Conservation (phyloP, 805 yeast species). For the Cyberlindnera amylophila region DNA sequence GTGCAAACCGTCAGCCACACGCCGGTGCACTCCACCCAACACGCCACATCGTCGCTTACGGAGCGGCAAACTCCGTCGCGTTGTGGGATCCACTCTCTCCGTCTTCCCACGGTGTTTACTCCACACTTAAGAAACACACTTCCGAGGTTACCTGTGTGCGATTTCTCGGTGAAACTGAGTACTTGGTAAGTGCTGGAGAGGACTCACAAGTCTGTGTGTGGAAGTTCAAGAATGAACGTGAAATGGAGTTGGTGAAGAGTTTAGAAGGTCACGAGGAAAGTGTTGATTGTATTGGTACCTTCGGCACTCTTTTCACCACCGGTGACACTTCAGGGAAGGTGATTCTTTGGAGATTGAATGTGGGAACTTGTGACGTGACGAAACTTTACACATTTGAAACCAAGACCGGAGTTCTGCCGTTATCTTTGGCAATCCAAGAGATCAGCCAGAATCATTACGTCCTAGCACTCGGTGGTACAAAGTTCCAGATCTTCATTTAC, state of each 20-base stretch:
- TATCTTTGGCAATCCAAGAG: slow-evolving; percentile 34
- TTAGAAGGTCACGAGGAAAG: slow-evolving; percentile 44
- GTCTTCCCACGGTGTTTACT: slow-evolving; percentile 41
- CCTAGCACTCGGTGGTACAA: slow-evolving; percentile 74
- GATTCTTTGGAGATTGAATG: slow-evolving; percentile 44
- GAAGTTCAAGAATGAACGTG: slow-evolving; percentile 32
- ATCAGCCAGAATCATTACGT: slow-evolving; percentile 35
- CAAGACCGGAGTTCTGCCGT: slow-evolving; percentile 47
- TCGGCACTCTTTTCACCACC: slow-evolving; percentile 42
- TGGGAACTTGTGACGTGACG: slow-evolving; percentile 17
- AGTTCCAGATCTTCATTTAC: slow-evolving; percentile 48
- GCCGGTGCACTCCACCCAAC: slow-evolving; percentile 47
- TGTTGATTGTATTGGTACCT: slow-evolving; percentile 47
- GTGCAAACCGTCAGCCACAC: slow-evolving; percentile 66
- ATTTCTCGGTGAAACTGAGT: slow-evolving; percentile 40
- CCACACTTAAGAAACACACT: slow-evolving; percentile 58
- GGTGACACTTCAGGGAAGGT: slow-evolving; percentile 66
- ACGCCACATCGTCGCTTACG: slow-evolving; percentile 55
- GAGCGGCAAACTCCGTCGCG: slow-evolving; percentile 64
- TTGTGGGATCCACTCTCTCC: slow-evolving; percentile 58
- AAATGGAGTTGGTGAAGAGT: slow-evolving; percentile 25
- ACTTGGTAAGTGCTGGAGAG: slow-evolving; percentile 60
- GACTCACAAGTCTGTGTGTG: slow-evolving; percentile 63
- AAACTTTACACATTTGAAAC: slow-evolving; percentile 33
- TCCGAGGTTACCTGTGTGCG: slow-evolving; percentile 65